Conservation (phyloP, 176 grass and related monocot genomes). For the Cenchrus fungigraminus region DNA sequence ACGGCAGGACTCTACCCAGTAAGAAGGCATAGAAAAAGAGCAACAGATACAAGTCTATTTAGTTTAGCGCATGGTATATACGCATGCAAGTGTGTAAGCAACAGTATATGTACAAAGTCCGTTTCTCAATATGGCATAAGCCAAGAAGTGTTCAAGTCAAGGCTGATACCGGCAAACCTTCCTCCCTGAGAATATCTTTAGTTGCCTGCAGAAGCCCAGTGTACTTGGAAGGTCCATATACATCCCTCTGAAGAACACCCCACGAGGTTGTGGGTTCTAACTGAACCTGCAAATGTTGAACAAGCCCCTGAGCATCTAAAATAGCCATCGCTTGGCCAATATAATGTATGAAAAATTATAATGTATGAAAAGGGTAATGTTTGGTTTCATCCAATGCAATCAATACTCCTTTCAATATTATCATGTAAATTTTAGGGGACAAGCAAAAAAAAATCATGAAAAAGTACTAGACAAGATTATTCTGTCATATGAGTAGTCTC, state of each 20-base stretch:
- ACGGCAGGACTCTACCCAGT: neutral
- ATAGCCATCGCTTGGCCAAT: neutral
- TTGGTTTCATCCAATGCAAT: neutral
- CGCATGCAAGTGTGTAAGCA: conserved; percentile 15
- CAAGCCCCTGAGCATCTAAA: conserved; percentile 25
- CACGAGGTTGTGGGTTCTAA: conserved; percentile 81
- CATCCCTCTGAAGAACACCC: conserved; percentile 60
- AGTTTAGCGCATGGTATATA: neutral
- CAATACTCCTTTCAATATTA: neutral
- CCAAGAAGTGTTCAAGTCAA: conserved; percentile 29
- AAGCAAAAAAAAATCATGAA: neutral
- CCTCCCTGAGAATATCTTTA: conserved; percentile 96
- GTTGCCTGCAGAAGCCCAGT: conserved; percentile 82
- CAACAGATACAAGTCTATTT: neutral
- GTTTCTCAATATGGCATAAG: conserved; percentile 1
- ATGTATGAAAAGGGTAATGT: neutral
- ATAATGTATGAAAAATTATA: neutral
- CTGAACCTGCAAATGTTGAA: conserved; percentile 74
- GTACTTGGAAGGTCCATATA: conserved; percentile 83
- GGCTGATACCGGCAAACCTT: conserved; percentile 90
- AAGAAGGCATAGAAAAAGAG: neutral
- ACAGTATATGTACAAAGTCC: neutral
- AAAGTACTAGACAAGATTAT: neutral
- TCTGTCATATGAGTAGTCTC: neutral
- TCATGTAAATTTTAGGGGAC: neutral